Base-by-base conservation (phyloP, 495 filamentous ascomycete species). In the Venustampulla echinocandica region DNA sequence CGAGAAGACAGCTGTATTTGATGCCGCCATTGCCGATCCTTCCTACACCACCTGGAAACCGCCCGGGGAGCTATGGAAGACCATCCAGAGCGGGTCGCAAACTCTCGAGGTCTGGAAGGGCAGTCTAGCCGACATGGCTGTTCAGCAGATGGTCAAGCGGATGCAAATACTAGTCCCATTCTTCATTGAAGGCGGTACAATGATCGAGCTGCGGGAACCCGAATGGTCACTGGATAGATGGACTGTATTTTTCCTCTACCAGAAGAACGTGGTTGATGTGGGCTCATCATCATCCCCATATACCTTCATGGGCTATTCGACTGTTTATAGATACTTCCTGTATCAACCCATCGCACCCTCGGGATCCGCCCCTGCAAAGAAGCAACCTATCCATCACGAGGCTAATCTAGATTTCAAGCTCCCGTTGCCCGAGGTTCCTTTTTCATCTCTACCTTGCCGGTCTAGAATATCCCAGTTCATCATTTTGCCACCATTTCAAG, bases 391-490 rank as follows among this genome's bases (percentile, higher is more conserved):
- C 46, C 71, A 56, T 46, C 62, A 46, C 38, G 60, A 61, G 33
- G 47, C 55, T 3, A 49, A 63, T 19, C 63, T 63, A 18, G 60
- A 69, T 47, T 68, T 69, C 39, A 49, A 65, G 22, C 68, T 77
- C 67, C 74, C 20, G 48, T 57, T 33, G 47, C 65, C n/a, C 52
- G 66, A 48, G 52, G 47, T 42, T 52, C 70, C 54, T 54, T 64
- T 43, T 27, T 42, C 55, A 10, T 32, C 44, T 63, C 71, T 35
- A 60, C 66, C 27, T 54, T 67, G 79, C 53, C 81, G 92, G 10
- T 72, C 82, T 32, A 75, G 92, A 17, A 92, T 99, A 51, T 90
- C 90, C 1, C 92, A 99, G 62, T 95, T 97, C 69, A 58, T 97
- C 18, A 82, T 99, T 53, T 79, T 99, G 7, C 93, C 90, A 4